Percentiles rank a stretch among this genome's conserved stretches.
Evolutionary conservation across 2,329 filamentous ascomycete species (phyloP).

Genomic region (Penicillium sp.): DNA sequence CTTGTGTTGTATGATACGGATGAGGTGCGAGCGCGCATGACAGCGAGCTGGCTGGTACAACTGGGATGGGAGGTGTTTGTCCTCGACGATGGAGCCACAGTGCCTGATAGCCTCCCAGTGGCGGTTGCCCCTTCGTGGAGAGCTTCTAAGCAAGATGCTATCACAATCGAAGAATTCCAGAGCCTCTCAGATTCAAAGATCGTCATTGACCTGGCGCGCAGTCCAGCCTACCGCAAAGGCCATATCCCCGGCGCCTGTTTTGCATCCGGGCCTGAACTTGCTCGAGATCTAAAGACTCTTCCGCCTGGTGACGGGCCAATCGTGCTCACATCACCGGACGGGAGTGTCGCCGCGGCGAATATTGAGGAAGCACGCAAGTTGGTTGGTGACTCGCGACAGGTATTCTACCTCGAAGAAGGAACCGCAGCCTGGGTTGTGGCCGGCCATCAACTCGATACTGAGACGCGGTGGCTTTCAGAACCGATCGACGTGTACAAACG

Average conservation of each 20-base stretch:
- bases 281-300: not conserved
- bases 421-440: not conserved
- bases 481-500: constrained; percentile 2
- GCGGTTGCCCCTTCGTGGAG: not conserved
- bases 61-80: constrained; percentile 4
- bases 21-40: constrained; percentile 2
- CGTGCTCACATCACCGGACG: not conserved
- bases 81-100: not conserved
- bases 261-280: not conserved
- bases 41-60: not conserved
- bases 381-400: not conserved
- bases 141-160: not conserved
- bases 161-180: not conserved
- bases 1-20: constrained; percentile 4
- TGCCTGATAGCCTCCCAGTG: not conserved
- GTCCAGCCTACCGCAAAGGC: not conserved
- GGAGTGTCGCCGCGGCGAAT: not conserved
- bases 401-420: not conserved
- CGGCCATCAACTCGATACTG: not conserved
- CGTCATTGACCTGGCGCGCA: not conserved
- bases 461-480: not conserved
- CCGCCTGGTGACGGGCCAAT: not conserved
- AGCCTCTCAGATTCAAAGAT: not conserved
- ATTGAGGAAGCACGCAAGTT: not conserved
- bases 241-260: not conserved